A percentile compares a stretch with the other conserved stretches of the same genome.
Evolutionary conservation across 257 asterid genomes (phyloP).

Genomic region (Solanum sitiens): DNA sequence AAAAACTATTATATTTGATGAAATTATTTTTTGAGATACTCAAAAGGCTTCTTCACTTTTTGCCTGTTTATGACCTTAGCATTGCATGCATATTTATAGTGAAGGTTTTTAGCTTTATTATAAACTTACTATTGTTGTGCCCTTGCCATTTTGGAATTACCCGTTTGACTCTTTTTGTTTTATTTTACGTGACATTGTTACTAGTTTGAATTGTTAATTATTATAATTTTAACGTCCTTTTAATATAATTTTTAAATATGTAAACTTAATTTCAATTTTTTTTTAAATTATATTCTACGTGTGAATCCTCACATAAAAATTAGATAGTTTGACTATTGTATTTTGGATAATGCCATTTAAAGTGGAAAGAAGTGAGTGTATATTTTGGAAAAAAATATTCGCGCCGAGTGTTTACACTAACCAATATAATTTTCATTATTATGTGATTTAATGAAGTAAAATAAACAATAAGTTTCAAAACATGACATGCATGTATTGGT

Average conservation of each 20-base stretch:
- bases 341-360: neutral
- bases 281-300: neutral
- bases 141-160: neutral
- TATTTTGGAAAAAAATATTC: neutral
- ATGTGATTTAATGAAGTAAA: too few relatives aligned
- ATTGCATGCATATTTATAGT: neutral
- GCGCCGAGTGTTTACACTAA: too few relatives aligned
- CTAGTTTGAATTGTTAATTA: neutral
- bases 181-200: neutral
- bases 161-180: accelerated
- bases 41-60: neutral
- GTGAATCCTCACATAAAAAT: neutral
- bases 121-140: neutral
- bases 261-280: neutral
- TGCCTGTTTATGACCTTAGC: neutral
- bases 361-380: neutral
- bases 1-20: neutral
- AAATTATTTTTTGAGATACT: neutral
- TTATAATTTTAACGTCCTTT: neutral
- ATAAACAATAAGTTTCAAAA: too few relatives aligned
- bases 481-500: too few relatives aligned
- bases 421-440: too few relatives aligned
- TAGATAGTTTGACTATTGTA: neutral
- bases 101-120: neutral
- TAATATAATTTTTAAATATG: neutral